These are phyloP conservation scores for Penicillium malachiteum DNA, from an alignment of 495 filamentous ascomycete genomes.

Conservation along the genomic window DNA sequence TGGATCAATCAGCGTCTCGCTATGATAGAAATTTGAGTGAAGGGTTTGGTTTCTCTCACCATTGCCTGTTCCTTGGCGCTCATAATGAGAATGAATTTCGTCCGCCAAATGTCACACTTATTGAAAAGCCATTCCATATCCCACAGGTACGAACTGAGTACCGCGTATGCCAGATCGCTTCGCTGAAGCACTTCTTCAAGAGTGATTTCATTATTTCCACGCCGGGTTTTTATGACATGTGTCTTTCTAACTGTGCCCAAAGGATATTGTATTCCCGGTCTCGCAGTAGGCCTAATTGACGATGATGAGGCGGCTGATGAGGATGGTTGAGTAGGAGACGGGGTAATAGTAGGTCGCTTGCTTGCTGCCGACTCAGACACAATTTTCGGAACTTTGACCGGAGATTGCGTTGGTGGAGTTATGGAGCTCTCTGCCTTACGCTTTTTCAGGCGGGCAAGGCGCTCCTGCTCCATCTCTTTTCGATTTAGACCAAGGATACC, in stretches of 20 bases:
- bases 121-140: conserved; percentile 70
- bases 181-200: conserved; percentile 87
- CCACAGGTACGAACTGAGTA: conserved; percentile 86
- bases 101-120: conserved; percentile 54
- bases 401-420: background rate
- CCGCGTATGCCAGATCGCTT: conserved; percentile 65
- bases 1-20: background rate
- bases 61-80: conserved; percentile 58
- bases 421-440: background rate
- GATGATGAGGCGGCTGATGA: background rate
- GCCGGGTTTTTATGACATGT: conserved; percentile 56
- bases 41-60: background rate
- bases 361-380: background rate
- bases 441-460: conserved; percentile 60
- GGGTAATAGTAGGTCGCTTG: background rate
- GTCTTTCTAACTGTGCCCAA: conserved; percentile 80
- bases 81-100: conserved; percentile 66
- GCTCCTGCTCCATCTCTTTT: conserved; percentile 82
- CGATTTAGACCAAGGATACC: conserved; percentile 61
- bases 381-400: conserved; percentile 6
- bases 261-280: conserved; percentile 58
- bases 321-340: background rate
- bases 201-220: conserved; percentile 71
- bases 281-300: conserved; percentile 18
- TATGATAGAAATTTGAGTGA: background rate